Evolutionary conservation across 371 early-diverging fungal species (phyloP).

Genomic region (Chytridiales sp.): DNA sequence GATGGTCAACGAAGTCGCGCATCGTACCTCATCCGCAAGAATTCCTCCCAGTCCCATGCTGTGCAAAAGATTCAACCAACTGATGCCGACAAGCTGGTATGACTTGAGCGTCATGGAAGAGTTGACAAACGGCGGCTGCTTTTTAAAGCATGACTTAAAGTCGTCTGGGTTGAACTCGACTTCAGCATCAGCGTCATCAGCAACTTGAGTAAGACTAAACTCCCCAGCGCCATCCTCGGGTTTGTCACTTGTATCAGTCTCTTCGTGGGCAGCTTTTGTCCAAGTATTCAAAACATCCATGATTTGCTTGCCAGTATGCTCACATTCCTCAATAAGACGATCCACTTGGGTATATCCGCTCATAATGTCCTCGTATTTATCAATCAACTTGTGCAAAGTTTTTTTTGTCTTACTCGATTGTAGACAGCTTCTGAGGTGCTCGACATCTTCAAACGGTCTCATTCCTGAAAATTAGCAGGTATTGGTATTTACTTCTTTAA

Average conservation of each 20-base stretch:
- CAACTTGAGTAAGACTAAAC: background rate
- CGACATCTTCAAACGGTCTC: conserved; percentile 57
- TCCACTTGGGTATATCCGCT: conserved; percentile 76
- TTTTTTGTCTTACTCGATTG: conserved; percentile 48
- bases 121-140: conserved; percentile 61
- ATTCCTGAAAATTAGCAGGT: conserved; percentile 2
- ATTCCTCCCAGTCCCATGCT: conserved; percentile 79
- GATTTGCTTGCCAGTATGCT: conserved; percentile 55
- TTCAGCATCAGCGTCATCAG: background rate
- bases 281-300: conserved; percentile 53
- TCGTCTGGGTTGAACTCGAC: conserved; percentile 3
- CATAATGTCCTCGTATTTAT: conserved; percentile 62
- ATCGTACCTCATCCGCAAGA: conserved; percentile 75
- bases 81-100: conserved; percentile 94
- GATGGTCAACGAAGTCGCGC: background rate
- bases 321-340: conserved; percentile 62
- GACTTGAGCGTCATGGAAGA: conserved; percentile 65
- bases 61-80: conserved; percentile 87
- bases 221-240: conserved; percentile 33
- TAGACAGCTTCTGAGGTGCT: conserved; percentile 51
- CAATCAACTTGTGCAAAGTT: conserved; percentile 46
- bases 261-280: conserved; percentile 27
- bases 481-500: background rate
- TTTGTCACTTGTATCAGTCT: conserved; percentile 9
- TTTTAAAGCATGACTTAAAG: conserved; percentile 29